A percentile compares a stretch with the other conserved stretches of the same genome.
Evolutionary conservation across 495 filamentous ascomycete genomes (phyloP).

Genomic region (Tuber indicum): DNA sequence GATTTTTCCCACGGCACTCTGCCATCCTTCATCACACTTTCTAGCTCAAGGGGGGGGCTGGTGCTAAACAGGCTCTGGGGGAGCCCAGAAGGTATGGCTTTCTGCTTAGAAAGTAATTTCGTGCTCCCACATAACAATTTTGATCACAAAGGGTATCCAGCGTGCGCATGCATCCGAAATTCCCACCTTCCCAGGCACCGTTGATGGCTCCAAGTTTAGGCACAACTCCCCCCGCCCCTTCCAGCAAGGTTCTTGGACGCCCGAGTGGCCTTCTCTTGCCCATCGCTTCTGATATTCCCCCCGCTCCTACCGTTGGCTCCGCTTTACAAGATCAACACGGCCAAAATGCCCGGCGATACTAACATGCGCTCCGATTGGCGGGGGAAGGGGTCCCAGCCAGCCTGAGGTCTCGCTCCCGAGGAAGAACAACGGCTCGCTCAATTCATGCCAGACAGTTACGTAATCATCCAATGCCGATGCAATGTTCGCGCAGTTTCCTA

Average conservation of each 20-base stretch:
- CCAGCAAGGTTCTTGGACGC: conserved; percentile 49
- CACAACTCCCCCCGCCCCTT: conserved; percentile 46
- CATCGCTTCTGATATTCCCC: conserved; percentile 45
- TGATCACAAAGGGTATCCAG: background rate
- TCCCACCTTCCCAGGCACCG: background rate
- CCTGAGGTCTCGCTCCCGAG: conserved; percentile 50
- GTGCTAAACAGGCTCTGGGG: background rate
- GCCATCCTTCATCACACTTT: background rate
- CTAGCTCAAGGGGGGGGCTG: background rate
- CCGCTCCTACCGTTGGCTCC: conserved; percentile 49
- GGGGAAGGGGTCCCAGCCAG: conserved; percentile 46
- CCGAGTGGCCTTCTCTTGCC: conserved; percentile 55
- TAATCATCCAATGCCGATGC: conserved; percentile 50
- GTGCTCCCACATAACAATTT: background rate
- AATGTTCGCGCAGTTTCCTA: conserved; percentile 56
- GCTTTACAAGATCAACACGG: conserved; percentile 50
- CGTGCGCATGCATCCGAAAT: background rate
- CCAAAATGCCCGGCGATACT: conserved; percentile 45
- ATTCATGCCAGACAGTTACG: conserved; percentile 48
- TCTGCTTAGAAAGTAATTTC: background rate
- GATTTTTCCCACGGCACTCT: no score
- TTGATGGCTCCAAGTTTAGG: conserved; percentile 22
- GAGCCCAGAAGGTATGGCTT: background rate
- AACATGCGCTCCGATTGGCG: conserved; percentile 47
- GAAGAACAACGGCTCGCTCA: conserved; percentile 48